Evolutionary conservation across 148 eudicot genomes (phyloP).

Genomic region (Spergularia marina): DNA sequence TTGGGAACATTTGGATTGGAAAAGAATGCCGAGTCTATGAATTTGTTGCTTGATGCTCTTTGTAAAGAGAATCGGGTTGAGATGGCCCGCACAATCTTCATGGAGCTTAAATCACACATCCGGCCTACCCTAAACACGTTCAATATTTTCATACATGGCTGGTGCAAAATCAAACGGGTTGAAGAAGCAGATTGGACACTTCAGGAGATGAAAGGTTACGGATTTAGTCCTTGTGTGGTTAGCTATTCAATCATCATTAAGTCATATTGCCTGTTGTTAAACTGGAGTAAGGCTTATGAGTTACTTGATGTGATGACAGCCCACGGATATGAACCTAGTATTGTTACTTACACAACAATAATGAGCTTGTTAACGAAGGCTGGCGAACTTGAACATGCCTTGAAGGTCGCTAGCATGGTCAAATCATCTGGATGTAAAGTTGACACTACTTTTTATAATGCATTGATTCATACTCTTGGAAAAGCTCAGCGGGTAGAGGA

Average conservation of each 20-base stretch:
- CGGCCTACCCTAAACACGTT: conserved; percentile 67
- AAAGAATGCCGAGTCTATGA: conserved; percentile 78
- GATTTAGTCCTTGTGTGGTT: conserved; percentile 70
- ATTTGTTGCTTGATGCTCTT: conserved; percentile 77
- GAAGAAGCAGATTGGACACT: conserved; percentile 90
- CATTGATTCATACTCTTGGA: conserved; percentile 67
- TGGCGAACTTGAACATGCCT: conserved; percentile 51
- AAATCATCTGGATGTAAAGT: conserved; percentile 55
- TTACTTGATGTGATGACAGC: conserved; percentile 72
- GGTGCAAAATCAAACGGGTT: conserved; percentile 80
- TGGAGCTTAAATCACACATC: conserved; percentile 64
- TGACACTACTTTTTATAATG: conserved; percentile 76
- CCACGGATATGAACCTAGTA: conserved; percentile 66
- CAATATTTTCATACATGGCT: conserved; percentile 82
- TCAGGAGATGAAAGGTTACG: conserved; percentile 91
- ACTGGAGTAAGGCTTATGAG: conserved; percentile 58
- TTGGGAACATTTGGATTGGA: conserved; percentile 57
- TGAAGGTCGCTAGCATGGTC: conserved; percentile 52
- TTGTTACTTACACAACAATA: conserved; percentile 74
- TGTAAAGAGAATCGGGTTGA: conserved; percentile 84
- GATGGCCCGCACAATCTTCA: conserved; percentile 65
- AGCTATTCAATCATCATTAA: conserved; percentile 83
- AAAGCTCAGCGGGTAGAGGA: conserved; percentile 50
- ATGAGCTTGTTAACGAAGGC: conserved; percentile 65
- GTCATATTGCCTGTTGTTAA: conserved; percentile 54